A percentile compares a stretch with the other conserved stretches of the same genome.
These are phyloP conservation scores for Hymenotorrendiella dingleyae DNA, from an alignment of 2,329 filamentous ascomycete genomes.

Conservation along the genomic window DNA sequence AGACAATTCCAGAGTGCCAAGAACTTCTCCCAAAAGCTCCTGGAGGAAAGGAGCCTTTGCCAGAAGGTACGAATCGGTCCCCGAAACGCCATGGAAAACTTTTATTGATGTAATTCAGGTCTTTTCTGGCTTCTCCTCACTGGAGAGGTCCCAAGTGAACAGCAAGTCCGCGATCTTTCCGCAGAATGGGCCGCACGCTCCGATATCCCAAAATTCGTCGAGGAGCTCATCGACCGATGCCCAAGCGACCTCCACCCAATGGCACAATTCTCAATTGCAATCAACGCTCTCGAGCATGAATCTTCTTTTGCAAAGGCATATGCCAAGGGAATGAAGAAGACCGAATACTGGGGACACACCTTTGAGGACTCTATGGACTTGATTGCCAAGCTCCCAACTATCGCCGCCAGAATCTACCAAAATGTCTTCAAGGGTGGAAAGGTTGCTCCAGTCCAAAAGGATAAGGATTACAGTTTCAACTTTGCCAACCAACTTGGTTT, in stretches of 20 bases:
- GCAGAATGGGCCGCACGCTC: conserved; percentile 98
- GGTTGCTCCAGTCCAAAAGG: conserved; percentile 91
- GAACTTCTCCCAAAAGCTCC: conserved; percentile 94
- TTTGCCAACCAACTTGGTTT: conserved; percentile 99
- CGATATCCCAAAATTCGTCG: conserved; percentile 94
- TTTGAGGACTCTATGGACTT: conserved; percentile 99
- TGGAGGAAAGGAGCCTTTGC: conserved; percentile 92
- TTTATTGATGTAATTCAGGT: conserved; percentile 42
- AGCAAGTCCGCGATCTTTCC: conserved; percentile 96
- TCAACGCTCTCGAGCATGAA: conserved; percentile 97
- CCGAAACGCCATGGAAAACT: not conserved
- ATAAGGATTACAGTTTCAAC: conserved; percentile 99
- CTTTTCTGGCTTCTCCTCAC: conserved; percentile 99
- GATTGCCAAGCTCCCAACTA: conserved; percentile 98
- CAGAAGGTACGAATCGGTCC: conserved; percentile 61
- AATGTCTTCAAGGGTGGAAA: conserved; percentile 99
- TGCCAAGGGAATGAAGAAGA: conserved; percentile 98
- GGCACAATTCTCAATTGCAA: conserved; percentile 97
- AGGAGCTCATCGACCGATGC: conserved; percentile 99
- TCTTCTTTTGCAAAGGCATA: conserved; percentile 98
- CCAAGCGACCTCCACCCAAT: conserved; percentile 98
- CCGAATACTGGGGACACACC: conserved; percentile 99
- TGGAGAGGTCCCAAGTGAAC: conserved; percentile 93
- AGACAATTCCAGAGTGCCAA: conserved; percentile 99
- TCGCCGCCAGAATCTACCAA: conserved; percentile 98